phyloP scores from a whole-genome alignment of 495 filamentous ascomycete genomes.

The Lasiosphaeris hirsuta region DNA sequence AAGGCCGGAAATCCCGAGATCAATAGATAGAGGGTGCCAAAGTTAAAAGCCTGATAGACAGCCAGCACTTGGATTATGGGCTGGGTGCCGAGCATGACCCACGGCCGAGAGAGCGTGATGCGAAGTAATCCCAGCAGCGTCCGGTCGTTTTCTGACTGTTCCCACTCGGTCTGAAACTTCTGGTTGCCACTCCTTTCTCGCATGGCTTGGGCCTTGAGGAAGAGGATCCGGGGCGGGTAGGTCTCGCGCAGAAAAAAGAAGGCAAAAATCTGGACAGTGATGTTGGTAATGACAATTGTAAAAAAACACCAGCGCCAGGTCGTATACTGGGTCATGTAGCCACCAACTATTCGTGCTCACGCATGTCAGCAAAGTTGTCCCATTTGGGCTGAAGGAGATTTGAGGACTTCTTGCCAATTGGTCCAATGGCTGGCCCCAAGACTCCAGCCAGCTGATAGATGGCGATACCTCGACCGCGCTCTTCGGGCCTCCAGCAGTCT shows the following conservation, averaged over 20 bases:
- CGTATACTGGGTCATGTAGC: constrained; percentile 41
- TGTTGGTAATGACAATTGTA: constrained; percentile 40
- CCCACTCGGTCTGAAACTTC: constrained; percentile 29
- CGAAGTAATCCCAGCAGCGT: constrained; percentile 19
- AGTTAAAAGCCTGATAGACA: constrained; percentile 39
- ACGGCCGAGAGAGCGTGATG: constrained; percentile 45
- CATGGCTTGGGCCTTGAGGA: constrained; percentile 48
- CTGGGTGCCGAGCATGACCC: constrained; percentile 49
- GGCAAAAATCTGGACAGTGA: constrained; percentile 28
- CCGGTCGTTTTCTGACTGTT: constrained; percentile 5
- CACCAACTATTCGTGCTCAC: too few relatives aligned
- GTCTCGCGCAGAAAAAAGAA: constrained; percentile 55
- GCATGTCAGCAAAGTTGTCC: constrained; percentile 4
- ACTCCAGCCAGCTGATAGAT: constrained; percentile 26
- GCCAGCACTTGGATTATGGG: constrained; percentile 48
- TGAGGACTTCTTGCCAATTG: constrained; percentile 30
- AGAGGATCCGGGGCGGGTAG: constrained; percentile 56
- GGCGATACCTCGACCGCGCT: constrained; percentile 21
- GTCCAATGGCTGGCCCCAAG: constrained; percentile 43
- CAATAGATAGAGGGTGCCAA: constrained; percentile 46
- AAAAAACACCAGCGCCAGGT: constrained; percentile 50
- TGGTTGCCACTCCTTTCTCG: constrained; percentile 53
- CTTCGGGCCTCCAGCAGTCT: constrained; percentile 22
- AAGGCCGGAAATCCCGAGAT: constrained; percentile 50
- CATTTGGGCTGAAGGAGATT: background rate